These are phyloP conservation scores for Pseudocercospora macadamiae DNA, from an alignment of 2,329 filamentous ascomycete species.

Conservation along the genomic window DNA sequence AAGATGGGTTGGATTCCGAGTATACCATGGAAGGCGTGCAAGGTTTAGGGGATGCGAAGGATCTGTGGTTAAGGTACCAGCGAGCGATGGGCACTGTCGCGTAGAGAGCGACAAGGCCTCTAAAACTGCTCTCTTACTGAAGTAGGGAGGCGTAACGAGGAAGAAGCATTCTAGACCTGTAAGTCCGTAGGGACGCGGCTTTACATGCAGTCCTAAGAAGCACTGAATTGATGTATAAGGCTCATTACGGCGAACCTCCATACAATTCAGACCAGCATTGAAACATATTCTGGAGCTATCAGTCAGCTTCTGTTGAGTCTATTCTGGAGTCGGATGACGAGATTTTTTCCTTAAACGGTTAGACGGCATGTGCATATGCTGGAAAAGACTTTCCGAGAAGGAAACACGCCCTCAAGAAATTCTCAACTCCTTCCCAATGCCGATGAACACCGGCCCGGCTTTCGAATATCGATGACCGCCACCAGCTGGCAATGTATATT, in stretches of 20 bases:
- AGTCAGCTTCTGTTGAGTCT: too few relatives aligned
- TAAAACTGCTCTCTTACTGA: neutral
- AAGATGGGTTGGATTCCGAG: slow-evolving; percentile 34
- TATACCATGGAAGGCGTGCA: slow-evolving; percentile 39
- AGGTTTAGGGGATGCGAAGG: slow-evolving; percentile 42
- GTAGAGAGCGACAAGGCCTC: slow-evolving; percentile 47
- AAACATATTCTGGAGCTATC: too few relatives aligned
- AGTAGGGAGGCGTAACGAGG: neutral
- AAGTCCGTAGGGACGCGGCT: neutral
- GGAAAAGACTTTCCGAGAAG: too few relatives aligned
- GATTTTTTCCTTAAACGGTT: too few relatives aligned
- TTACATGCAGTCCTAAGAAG: neutral
- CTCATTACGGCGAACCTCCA: neutral
- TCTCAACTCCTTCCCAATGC: too few relatives aligned
- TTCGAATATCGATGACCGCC: too few relatives aligned
- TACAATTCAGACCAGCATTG: too few relatives aligned
- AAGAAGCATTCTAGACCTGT: neutral
- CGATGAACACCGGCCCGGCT: too few relatives aligned
- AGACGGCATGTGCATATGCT: too few relatives aligned
- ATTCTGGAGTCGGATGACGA: too few relatives aligned
- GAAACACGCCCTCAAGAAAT: too few relatives aligned
- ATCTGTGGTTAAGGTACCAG: slow-evolving; percentile 52
- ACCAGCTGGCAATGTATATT: too few relatives aligned
- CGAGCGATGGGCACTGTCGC: slow-evolving; percentile 79
- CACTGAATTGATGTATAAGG: neutral